These are phyloP conservation scores for Selaginella tamariscina DNA, from an alignment of 75 land plant species.

Conservation along the genomic window DNA sequence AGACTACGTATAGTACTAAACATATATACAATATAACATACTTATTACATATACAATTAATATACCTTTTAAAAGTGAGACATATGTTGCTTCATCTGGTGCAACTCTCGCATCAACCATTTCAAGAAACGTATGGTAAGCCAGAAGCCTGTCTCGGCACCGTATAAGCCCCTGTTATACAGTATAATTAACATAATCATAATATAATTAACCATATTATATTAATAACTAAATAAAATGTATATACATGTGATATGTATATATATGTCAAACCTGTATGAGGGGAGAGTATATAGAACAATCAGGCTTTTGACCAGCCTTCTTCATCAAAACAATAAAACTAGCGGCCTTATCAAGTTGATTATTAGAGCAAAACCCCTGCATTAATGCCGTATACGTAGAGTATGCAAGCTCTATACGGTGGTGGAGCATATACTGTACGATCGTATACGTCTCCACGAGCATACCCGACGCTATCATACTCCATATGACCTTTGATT, in stretches of 20 bases:
- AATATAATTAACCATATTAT: too few relatives aligned
- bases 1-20: too few relatives aligned
- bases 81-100: neutral
- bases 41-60: too few relatives aligned
- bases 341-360: neutral
- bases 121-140: neutral
- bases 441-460: neutral
- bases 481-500: neutral
- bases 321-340: neutral
- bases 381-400: neutral
- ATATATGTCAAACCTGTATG: too few relatives aligned
- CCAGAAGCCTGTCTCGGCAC: neutral
- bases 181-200: too few relatives aligned
- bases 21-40: too few relatives aligned
- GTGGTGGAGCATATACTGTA: neutral
- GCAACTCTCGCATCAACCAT: neutral
- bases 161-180: neutral
- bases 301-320: neutral
- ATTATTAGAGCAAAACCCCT: neutral
- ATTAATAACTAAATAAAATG: too few relatives aligned
- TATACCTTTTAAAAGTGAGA: neutral
- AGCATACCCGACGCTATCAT: slow-evolving; percentile 1
- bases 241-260: too few relatives aligned
- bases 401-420: neutral
- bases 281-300: neutral